Conservation (phyloP, 2,329 filamentous ascomycete species). For the Calonectria montana region DNA sequence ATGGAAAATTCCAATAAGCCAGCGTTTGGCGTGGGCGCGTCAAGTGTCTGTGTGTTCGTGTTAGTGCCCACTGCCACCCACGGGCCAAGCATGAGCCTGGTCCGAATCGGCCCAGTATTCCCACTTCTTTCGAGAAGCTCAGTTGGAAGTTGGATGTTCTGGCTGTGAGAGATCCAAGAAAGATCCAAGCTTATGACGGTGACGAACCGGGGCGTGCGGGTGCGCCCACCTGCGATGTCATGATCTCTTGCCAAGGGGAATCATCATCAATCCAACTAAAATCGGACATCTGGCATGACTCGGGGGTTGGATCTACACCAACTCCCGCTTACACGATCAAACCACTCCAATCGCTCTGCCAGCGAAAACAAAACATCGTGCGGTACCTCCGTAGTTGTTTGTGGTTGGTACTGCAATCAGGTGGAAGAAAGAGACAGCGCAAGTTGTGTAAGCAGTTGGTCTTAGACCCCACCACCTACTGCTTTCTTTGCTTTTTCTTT, state of each 20-base stretch:
- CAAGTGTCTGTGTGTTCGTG: slow-evolving; percentile 7
- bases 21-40: background rate
- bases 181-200: slow-evolving; percentile 1
- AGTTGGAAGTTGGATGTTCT: slow-evolving; percentile 26
- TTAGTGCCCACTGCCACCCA: slow-evolving; percentile 9
- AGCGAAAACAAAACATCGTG: background rate
- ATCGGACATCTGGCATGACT: slow-evolving; percentile 28
- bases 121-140: slow-evolving; percentile 41
- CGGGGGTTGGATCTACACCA: slow-evolving; percentile 17
- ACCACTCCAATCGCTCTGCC: slow-evolving; percentile 16
- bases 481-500: background rate
- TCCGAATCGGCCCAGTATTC: slow-evolving; percentile 16
- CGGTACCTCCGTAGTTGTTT: background rate
- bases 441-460: background rate
- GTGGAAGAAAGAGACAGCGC: background rate
- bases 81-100: slow-evolving; percentile 11
- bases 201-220: background rate
- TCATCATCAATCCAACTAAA: background rate
- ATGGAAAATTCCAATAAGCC: slow-evolving; percentile 6
- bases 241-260: background rate
- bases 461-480: background rate
- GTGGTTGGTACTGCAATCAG: background rate
- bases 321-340: slow-evolving; percentile 20
- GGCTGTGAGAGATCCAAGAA: background rate
- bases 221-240: slow-evolving; percentile 12